Evolutionary conservation across 2,329 filamentous ascomycete species (phyloP).

Genomic region (Diaporthe citrichinensis): DNA sequence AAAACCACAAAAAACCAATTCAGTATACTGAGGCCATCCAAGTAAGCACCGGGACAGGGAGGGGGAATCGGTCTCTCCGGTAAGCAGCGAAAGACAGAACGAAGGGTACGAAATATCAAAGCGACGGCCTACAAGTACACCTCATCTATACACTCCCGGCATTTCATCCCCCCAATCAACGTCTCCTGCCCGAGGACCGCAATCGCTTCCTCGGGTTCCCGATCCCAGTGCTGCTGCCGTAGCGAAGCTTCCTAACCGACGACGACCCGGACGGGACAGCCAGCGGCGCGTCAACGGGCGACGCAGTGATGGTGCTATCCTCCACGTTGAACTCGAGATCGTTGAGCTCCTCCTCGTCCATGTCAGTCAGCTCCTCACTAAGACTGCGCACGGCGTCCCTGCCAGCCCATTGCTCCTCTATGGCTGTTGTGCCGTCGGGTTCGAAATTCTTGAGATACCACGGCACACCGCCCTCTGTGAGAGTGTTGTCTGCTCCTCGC

Average conservation of each 20-base stretch:
- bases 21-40: constrained; percentile 21
- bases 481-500: constrained; percentile 64
- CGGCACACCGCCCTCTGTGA: constrained; percentile 82
- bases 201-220: constrained; percentile 48
- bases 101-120: background rate
- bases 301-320: constrained; percentile 60
- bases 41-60: background rate
- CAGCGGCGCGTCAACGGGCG: constrained; percentile 45
- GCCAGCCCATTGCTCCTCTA: constrained; percentile 81
- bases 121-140: constrained; percentile 25
- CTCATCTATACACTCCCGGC: background rate
- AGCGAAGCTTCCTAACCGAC: constrained; percentile 29
- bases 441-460: constrained; percentile 92
- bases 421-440: constrained; percentile 82
- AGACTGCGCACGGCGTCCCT: constrained; percentile 76
- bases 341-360: constrained; percentile 91
- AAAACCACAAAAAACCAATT: background rate
- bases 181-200: constrained; percentile 50
- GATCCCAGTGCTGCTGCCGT: constrained; percentile 3
- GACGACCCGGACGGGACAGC: constrained; percentile 35
- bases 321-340: constrained; percentile 73
- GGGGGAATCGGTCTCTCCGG: constrained; percentile 9
- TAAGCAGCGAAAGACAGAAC: background rate
- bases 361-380: constrained; percentile 90
- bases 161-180: constrained; percentile 42